Evolutionary conservation across 148 eudicot species (phyloP).

Genomic region (Rhododendron mucronatum): DNA sequence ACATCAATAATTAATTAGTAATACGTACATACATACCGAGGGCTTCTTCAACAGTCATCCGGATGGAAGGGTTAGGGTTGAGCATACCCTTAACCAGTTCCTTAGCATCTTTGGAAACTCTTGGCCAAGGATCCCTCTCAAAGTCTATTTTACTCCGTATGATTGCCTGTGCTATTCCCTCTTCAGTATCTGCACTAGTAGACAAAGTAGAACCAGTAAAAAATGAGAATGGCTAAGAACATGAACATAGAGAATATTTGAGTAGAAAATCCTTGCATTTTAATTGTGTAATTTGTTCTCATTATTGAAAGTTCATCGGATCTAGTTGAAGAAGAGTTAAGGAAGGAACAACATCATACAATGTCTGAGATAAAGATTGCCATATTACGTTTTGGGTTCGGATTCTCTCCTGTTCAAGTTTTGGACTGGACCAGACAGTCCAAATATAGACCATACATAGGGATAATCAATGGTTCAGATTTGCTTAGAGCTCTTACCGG

Average conservation of each 20-base stretch:
- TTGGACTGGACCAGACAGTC: too few relatives aligned
- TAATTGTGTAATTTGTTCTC: not conserved
- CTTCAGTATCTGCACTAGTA: conserved; percentile 68
- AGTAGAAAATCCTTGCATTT: not conserved
- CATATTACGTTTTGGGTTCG: too few relatives aligned
- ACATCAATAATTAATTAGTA: not conserved
- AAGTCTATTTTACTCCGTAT: conserved; percentile 61
- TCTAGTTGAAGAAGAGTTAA: too few relatives aligned
- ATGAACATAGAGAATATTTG: not conserved
- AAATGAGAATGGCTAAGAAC: not conserved
- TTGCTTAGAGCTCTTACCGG: too few relatives aligned
- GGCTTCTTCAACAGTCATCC: conserved; percentile 75
- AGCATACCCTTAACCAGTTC: conserved; percentile 77
- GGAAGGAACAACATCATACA: too few relatives aligned
- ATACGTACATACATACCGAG: conserved; percentile 37
- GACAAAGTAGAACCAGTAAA: not conserved
- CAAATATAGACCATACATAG: too few relatives aligned
- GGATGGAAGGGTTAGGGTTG: conserved; percentile 64
- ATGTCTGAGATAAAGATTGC: too few relatives aligned
- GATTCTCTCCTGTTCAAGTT: too few relatives aligned
- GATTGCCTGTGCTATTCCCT: conserved; percentile 83
- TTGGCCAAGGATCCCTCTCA: conserved; percentile 93
- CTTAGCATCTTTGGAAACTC: conserved; percentile 67
- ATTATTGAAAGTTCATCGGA: not conserved
- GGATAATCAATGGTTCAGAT: too few relatives aligned